Evolutionary conservation across 1,284 basidiomycete genomes (phyloP), one percentile per base, ranked within the genome.

Genomic region (Cutaneotrichosporon cavernicola): DNA sequence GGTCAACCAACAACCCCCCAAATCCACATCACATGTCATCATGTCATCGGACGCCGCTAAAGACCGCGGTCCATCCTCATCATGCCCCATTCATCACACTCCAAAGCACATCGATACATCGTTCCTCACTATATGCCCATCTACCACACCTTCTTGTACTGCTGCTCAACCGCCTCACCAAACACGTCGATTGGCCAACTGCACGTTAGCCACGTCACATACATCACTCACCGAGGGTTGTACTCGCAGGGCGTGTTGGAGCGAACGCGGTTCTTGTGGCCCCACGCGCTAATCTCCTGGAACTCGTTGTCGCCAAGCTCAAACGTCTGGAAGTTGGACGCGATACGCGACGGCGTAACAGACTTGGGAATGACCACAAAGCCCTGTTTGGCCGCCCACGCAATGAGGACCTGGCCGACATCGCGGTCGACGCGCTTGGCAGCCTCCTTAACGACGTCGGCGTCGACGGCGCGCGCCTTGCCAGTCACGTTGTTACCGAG

Each of bases 141-240:
- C 38, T 63, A 67, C 66, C 66, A 67, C 14, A 61, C 60, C 57
- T 46, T 52, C 52, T 63, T 63, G 62, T 64, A 61, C 47, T 63
- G 49, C 62, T 63, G 46, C 82, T 91, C 90, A 46, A 77, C 78
- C n/a, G 80, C 79, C 75, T 88, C 87, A 61, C 81, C 81, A 74
- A 90, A 91, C 60, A 89, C 77, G 76, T 87, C 84, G 78, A 91
- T 85, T 68, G 86, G 84, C 90, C 89, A 91, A 14, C 58, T 58
- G 43, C 16, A 14, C 26, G 56, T 57, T 16, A 57, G 56, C 38
- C 13, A 32, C 52, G 9, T 13, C 9, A 5, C 26, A 32, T 34
- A 13, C 13, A 18, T 16, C 8, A 66, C 65, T 61, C 46, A 66
- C 66, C 21, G 53, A 46, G 63, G 67, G 53, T 65, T 40, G 80